Conservation (phyloP, 202 grass and related monocot species). For the Zizania palustris region DNA sequence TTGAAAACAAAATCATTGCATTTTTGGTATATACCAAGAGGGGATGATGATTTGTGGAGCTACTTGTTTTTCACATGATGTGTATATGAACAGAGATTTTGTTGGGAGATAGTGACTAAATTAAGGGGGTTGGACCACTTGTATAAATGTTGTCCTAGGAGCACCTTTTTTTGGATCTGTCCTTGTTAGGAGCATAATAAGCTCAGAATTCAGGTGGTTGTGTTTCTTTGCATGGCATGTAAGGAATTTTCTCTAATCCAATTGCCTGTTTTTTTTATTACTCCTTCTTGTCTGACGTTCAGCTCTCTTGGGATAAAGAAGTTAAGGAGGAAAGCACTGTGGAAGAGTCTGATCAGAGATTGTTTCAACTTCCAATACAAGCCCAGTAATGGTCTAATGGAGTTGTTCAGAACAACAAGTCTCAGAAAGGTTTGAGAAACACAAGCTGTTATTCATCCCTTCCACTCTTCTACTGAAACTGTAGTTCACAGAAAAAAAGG, state of each 20-base stretch:
- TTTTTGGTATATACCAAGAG: not conserved
- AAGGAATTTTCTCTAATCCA: not conserved
- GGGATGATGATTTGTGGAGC: not conserved
- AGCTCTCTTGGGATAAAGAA: not conserved
- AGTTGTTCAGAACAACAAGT: not conserved
- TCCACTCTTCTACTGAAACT: constrained; percentile 25
- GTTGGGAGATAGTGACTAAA: constrained; percentile 28
- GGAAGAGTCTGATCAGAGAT: too few relatives aligned
- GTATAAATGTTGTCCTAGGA: not conserved
- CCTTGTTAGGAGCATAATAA: not conserved
- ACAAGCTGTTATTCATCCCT: constrained; percentile 16
- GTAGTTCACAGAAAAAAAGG: constrained; percentile 3
- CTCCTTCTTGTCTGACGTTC: not conserved
- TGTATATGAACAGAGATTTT: constrained; percentile 13
- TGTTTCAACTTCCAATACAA: too few relatives aligned
- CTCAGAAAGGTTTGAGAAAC: not conserved
- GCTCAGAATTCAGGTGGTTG: constrained; percentile 28
- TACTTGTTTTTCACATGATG: constrained; percentile 41
- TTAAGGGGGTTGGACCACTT: constrained; percentile 39
- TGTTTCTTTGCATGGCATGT: not conserved
- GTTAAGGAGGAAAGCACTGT: not conserved
- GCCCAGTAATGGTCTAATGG: too few relatives aligned
- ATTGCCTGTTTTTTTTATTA: not conserved
- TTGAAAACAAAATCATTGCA: constrained; percentile 1
- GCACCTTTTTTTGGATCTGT: too few relatives aligned